Evolutionary conservation across 352 stramenopile genomes (phyloP).

Genomic region (Phytophthora lateralis): DNA sequence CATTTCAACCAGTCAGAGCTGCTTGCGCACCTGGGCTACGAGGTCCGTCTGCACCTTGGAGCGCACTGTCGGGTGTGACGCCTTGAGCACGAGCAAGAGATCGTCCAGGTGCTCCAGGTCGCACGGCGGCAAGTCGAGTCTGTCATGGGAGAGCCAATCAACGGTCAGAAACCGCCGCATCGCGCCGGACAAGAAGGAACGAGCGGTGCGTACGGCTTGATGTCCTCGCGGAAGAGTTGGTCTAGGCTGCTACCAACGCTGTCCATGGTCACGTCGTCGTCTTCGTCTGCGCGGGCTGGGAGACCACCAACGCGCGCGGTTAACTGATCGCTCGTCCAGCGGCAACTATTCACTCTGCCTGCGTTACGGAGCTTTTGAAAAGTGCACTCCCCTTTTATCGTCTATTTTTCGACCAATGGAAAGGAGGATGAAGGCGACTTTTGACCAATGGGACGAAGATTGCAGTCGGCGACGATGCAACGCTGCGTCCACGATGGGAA

Average conservation of each 20-base stretch:
- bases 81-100: slow-evolving; percentile 66
- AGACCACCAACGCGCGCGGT: slow-evolving; percentile 11
- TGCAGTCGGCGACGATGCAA: slow-evolving; percentile 12
- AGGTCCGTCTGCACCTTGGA: slow-evolving; percentile 57
- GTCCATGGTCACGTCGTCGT: slow-evolving; percentile 35
- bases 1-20: not conserved
- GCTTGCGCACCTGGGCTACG: slow-evolving; percentile 40
- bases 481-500: slow-evolving; percentile 24
- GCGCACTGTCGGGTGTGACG: slow-evolving; percentile 59
- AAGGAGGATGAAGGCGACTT: not conserved
- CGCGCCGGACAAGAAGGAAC: not conserved
- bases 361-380: slow-evolving; percentile 21
- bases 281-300: not conserved
- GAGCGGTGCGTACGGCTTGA: slow-evolving; percentile 45
- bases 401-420: slow-evolving; percentile 16
- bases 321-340: slow-evolving; percentile 10
- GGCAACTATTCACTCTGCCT: slow-evolving; percentile 35
- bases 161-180: slow-evolving; percentile 17
- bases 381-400: slow-evolving; percentile 22
- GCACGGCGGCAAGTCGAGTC: slow-evolving; percentile 64
- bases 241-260: slow-evolving; percentile 35
- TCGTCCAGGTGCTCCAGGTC: slow-evolving; percentile 72
- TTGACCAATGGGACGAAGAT: slow-evolving; percentile 20
- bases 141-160: slow-evolving; percentile 28
- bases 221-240: slow-evolving; percentile 61